A percentile compares a stretch with the other conserved stretches of the same genome.
Conservation (phyloP, 176 grass and related monocot species). For the Aegilops umbellulata region DNA sequence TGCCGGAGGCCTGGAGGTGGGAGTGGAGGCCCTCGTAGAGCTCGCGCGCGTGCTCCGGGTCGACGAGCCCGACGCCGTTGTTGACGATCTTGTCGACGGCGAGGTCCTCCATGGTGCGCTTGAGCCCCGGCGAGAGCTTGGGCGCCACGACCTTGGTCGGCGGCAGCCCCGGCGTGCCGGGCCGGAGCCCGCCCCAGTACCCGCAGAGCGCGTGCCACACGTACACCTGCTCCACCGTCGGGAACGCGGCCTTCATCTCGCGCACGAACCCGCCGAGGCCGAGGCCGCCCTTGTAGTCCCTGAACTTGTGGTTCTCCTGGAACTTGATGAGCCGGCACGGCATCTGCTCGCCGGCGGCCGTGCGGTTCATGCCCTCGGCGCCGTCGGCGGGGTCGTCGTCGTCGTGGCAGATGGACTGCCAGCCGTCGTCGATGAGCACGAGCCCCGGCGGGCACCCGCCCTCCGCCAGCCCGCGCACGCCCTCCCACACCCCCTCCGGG, state of each 20-base stretch:
- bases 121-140: slow-evolving; percentile 52
- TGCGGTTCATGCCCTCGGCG: slow-evolving; percentile 71
- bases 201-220: slow-evolving; percentile 94
- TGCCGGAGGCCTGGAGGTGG: slow-evolving; percentile 63
- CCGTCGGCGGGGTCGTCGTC: slow-evolving; percentile 47
- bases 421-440: slow-evolving; percentile 91
- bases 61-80: slow-evolving; percentile 75
- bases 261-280: slow-evolving; percentile 73
- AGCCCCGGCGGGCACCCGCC: slow-evolving; percentile 90
- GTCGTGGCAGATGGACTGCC: slow-evolving; percentile 97
- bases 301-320: slow-evolving; percentile 94
- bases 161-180: slow-evolving; percentile 46
- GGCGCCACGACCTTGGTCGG: slow-evolving; percentile 50
- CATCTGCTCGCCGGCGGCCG: slow-evolving; percentile 91
- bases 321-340: slow-evolving; percentile 87
- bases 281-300: slow-evolving; percentile 69
- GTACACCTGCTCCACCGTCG: slow-evolving; percentile 78
- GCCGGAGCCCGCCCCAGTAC: slow-evolving; percentile 92
- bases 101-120: slow-evolving; percentile 85
- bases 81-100: slow-evolving; percentile 88
- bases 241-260: slow-evolving; percentile 74
- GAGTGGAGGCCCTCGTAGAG: slow-evolving; percentile 79
- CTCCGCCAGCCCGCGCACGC: slow-evolving; percentile 63
- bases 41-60: slow-evolving; percentile 46
- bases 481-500: slow-evolving; percentile 75